Base-by-base conservation (phyloP, 345 rosid species). In the Citrus reticulata region DNA sequence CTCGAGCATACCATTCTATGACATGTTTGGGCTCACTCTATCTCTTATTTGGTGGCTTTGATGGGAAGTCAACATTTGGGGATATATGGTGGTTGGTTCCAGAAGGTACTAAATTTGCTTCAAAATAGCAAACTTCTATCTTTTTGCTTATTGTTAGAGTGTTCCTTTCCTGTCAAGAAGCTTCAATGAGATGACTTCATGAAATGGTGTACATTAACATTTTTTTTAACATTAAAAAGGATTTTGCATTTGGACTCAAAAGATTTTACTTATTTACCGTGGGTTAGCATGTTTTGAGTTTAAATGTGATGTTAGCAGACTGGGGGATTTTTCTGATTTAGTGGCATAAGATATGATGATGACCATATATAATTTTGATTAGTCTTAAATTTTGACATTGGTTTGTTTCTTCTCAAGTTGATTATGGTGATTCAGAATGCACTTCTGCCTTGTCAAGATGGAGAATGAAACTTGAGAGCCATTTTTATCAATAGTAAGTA, bases 1-100 rank as follows among this genome's bases (percentile, higher is more conserved):
- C 93, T 83, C 90, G 98, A 86, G 99, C 99, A 72, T 96, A 96
- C 87, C 99, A 94, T 86, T 79, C 97, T 49, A 78, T 96, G 90
- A 88, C 90, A 77, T 84, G 81, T 75, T 83, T 93, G 79, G 98
- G 95, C 63, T 81, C 97, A 63, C 91, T 88, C 24, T 89, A 93
- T 87, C 87, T 96, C 57, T 90, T 96, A 84, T 74, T 94, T 88
- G 99, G 99, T 79, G 98, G 99, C 76, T 91, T 90, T 66, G 97
- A 96, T 90, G 99, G 99, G 80, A 96, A 96, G 85, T 84, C 86
- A 34, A 94, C 97, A 51, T 96, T 86, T 71, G 97, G 93, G 69
- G 98, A 96, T 91, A 68, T 94, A 11, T 96, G 98, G 99, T 96
- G 98, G 97, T 75, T 94, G 90, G 98, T 90, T 81, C 90, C 97